Evolutionary conservation across 1,284 basidiomycete genomes (phyloP), one percentile per base, ranked within the genome.

Genomic region (Fomitopsis pinicola): DNA sequence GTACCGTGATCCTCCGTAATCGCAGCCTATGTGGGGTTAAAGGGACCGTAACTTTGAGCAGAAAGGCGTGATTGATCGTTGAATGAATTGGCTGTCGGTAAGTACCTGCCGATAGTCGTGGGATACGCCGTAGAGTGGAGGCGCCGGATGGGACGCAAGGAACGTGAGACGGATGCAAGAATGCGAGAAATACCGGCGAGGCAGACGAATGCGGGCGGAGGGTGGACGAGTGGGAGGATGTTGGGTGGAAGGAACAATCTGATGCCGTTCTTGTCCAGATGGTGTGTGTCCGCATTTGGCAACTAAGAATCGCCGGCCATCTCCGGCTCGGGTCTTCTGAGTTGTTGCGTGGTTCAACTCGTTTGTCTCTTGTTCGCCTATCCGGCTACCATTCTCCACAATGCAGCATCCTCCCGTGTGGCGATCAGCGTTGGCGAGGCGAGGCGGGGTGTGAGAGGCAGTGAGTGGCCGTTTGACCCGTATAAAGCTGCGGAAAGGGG

Each of bases 281-380:
- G 35, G 58, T 46, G 35, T 33, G 48, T 40, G 40, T 42, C 58
- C 50, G 40, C 22, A 58, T 58, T 40, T 54, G 57, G 62, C 62
- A 63, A 63, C 50, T 59, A 63, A 38, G 62, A 63, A 63, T 58
- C 52, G 17, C 56, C 62, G 62, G 62, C 19, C 56, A 63, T 63
- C 62, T 63, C 59, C 62, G 62, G 55, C 17, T 22, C 42, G 48
- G 38, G 38, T 45, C 54, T 59, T 56, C 54, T 40, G 36, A 48
- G 36, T 50, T 30, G 42, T 57, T 62, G 56, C 61, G 61, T 60
- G 55, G 44, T 48, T 57, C 61, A 58, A 7, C 54, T 42, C 46
- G 46, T 45, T 35, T 4, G 50, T 53, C 59, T 52, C 35, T 48
- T 40, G 53, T 42, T 54, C 48, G 50, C 48, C 57, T 7, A 12